Conservation (phyloP, 768 basidiomycete genomes). For the Lactarius sp. region DNA sequence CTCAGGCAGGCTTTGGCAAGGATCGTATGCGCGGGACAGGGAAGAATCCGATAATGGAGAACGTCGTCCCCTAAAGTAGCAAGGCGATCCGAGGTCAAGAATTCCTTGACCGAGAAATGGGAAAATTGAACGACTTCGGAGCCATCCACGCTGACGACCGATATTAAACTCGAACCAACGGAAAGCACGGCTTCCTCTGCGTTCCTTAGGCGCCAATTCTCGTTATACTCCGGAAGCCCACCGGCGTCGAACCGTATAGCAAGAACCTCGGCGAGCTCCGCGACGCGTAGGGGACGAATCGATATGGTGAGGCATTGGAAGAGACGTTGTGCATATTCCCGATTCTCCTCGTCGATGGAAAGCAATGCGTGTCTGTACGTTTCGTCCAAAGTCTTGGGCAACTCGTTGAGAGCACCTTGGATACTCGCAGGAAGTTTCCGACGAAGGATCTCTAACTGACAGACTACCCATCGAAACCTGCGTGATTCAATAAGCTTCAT, state of each 20-base stretch:
- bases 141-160: neutral
- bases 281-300: constrained; percentile 6
- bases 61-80: neutral
- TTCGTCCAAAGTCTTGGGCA: neutral
- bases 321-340: neutral
- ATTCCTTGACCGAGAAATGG: constrained; percentile 10
- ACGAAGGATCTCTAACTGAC: neutral
- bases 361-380: neutral
- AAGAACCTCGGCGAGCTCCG: constrained; percentile 5
- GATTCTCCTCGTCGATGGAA: neutral
- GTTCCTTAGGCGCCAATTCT: neutral
- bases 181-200: constrained; percentile 7
- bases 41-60: neutral
- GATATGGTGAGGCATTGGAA: constrained; percentile 1
- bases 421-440: neutral
- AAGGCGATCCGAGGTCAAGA: constrained; percentile 6
- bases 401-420: neutral
- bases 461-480: constrained; percentile 10
- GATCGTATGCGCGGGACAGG: neutral
- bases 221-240: neutral
- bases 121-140: constrained; percentile 3
- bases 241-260: neutral
- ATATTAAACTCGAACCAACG: constrained; percentile 5
- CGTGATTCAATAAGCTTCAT: neutral
- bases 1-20: neutral